Evolutionary conservation across 2,329 filamentous ascomycete genomes (phyloP), one percentile per base, ranked within the genome.

Genomic region (Epichloe baconii): DNA sequence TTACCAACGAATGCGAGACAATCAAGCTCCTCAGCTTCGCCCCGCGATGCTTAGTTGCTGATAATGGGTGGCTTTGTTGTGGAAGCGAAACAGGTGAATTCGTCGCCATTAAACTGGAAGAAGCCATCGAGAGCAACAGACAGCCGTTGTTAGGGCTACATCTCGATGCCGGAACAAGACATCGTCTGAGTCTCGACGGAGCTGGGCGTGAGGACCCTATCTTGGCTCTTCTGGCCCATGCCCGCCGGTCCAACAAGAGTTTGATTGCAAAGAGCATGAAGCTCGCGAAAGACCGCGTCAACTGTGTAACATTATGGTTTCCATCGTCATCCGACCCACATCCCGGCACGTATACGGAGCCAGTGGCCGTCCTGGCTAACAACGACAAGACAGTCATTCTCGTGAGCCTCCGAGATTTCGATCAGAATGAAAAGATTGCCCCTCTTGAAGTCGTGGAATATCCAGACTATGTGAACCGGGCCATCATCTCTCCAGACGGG

Each of bases 31-130:
- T 90, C 57, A 81, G 75, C 57, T 93, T 83, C 67, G 78, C 67
- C 59, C 86, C 90, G n/a, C 80, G 87, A 69, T 97, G 91, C 66
- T 79, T 96, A 6, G 85, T 88, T n/a, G 86, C 88, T 7, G 84
- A 82, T 49, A 79, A 86, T 60, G 89, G 89, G 49, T 97, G 88
- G 85, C 77, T 97, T 38, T 95, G 88, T 60, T 87, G 90, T 45
- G 93, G 91, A 45, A 91, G 91, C 53, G 85, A 95, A 60, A 80
- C 82, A 57, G 93, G 93, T 52, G 85, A 94, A 63, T 95, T 95
- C 63, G 83, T 86, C 34, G 83, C 88, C 51, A 85, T 95, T 61
- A 81, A 78, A 57, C 72, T 90, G 14, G 65, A 70, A 49, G 71
- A 72, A 35, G 59, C 59, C 47, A 64, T 58, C 49, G 62, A 67